Base-by-base conservation (phyloP, 139 green algal species). In the Yamagishiella unicocca region DNA sequence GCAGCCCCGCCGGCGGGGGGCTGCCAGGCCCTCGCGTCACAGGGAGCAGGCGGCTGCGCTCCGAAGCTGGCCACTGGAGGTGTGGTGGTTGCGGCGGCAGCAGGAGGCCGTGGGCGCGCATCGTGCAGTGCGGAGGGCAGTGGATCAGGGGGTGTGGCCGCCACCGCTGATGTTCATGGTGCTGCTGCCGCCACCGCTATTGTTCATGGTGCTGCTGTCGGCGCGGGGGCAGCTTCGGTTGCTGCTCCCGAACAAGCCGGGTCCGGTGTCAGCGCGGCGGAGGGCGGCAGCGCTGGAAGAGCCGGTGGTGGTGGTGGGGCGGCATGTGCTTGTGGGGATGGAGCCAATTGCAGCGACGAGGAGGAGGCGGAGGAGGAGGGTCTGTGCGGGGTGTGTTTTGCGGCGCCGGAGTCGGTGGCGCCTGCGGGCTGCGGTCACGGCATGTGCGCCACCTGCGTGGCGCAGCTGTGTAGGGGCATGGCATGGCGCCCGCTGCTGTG, bases 381-480 rank as follows among this genome's bases (percentile, higher is more conserved):
- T 24, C 40, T 24, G 70, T 78, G 70, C 42, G 70, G 40, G 5
- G 40, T 78, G 22, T 78, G 70, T 40, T 78, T 78, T 5, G 40
- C 70, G 42, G 40, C 22, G 70, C 22, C 4, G 40, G 40, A 61
- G 70, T 2, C n/a, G 46, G 74, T 82, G 46, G 46, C 74, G 19
- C 74, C 74, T 12, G 46, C 46, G 19, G 74, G 74, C 46, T 82
- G 74, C 74, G 31, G 74, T 33, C 74, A 82, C 46, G 46, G 46
- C 6, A 14, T 82, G 46, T 82, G 74, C 74, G 46, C 45, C 31
- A 2, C 22, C 46, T 82, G 74, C 46, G 74, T 46, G 17, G 46
- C 1, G 31, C 38, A 45, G 74, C 74, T 82, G 74, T 46, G 74
- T 33, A n/a, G 46, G 3, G 46, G n/a, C 2, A 5, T 66, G 31